Conservation (phyloP, 208 protist species). For the Endotrypanum monterogeii region DNA sequence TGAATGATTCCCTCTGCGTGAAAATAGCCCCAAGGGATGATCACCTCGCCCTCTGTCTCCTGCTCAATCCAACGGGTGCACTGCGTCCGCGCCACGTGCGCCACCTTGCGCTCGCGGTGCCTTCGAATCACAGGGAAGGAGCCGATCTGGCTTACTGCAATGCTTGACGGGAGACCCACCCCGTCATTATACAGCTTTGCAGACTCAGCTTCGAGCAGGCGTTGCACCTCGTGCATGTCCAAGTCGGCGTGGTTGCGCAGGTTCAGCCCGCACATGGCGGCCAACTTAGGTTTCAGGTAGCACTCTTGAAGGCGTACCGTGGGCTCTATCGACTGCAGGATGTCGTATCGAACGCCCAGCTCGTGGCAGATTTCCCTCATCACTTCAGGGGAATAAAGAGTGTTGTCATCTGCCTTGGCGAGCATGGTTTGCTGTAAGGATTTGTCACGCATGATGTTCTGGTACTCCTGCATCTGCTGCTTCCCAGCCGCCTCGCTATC, state of each 20-base stretch:
- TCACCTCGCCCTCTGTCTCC: slow-evolving; percentile 79
- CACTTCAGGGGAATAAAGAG: slow-evolving; percentile 61
- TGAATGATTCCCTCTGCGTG: slow-evolving; percentile 81
- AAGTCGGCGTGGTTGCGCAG: slow-evolving; percentile 85
- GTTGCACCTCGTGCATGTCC: slow-evolving; percentile 81
- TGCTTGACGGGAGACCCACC: slow-evolving; percentile 43
- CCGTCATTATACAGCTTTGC: slow-evolving; percentile 41
- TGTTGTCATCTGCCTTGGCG: slow-evolving; percentile 77
- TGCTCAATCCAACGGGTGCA: slow-evolving; percentile 76
- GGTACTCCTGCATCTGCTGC: slow-evolving; percentile 85
- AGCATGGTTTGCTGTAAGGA: slow-evolving; percentile 61
- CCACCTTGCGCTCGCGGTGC: slow-evolving; percentile 79
- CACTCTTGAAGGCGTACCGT: slow-evolving; percentile 87
- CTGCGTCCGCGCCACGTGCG: slow-evolving; percentile 52
- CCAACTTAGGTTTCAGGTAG: slow-evolving; percentile 91
- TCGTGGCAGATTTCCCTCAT: slow-evolving; percentile 84
- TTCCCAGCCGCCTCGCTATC: slow-evolving; percentile 70
- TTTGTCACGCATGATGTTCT: slow-evolving; percentile 51
- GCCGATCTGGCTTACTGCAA: slow-evolving; percentile 69
- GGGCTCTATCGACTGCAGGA: slow-evolving; percentile 42
- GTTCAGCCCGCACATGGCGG: slow-evolving; percentile 65
- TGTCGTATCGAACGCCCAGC: slow-evolving; percentile 68
- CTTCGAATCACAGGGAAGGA: slow-evolving; percentile 66
- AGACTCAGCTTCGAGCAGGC: slow-evolving; percentile 64
- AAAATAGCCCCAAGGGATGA: slow-evolving; percentile 90